Conservation (phyloP, 306 rosid species). For the Begonia fuchsioides region DNA sequence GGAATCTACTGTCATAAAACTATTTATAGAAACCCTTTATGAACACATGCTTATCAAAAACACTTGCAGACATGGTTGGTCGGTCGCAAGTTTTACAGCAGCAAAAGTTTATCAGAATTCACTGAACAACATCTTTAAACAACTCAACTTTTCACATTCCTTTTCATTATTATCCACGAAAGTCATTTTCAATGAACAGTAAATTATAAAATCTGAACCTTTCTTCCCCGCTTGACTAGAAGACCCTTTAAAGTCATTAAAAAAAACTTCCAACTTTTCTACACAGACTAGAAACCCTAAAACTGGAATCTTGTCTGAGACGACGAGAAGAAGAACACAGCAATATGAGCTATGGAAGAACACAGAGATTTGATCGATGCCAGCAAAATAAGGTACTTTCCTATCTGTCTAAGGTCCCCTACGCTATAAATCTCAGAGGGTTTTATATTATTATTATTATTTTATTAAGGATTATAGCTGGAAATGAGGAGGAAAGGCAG, state of each 20-base stretch:
- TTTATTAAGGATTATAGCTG: constrained; percentile 18
- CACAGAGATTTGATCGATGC: constrained; percentile 14
- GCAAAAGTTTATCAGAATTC: too few species aligned
- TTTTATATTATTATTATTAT: neutral
- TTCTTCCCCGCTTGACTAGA: too few species aligned
- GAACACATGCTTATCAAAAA: too few species aligned
- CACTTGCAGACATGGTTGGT: too few species aligned
- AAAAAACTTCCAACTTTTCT: too few species aligned
- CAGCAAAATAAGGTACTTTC: constrained; percentile 25
- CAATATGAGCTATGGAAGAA: constrained; percentile 28
- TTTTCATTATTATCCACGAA: neutral
- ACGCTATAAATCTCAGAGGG: constrained; percentile 29
- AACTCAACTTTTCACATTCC: neutral
- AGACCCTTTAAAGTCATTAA: too few species aligned
- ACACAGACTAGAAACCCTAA: neutral
- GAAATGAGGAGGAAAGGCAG: constrained; percentile 9
- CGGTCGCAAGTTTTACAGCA: too few species aligned
- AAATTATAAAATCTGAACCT: constrained; percentile 2
- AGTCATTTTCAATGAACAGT: constrained; percentile 5
- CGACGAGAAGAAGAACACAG: too few species aligned
- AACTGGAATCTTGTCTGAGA: too few species aligned
- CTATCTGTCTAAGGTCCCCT: constrained; percentile 40
- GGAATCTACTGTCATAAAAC: too few species aligned
- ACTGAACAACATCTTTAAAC: constrained; percentile 15
- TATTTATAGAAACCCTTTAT: too few species aligned